Base-by-base conservation (phyloP, 352 stramenopile species). In the Thraustotheca clavata region DNA sequence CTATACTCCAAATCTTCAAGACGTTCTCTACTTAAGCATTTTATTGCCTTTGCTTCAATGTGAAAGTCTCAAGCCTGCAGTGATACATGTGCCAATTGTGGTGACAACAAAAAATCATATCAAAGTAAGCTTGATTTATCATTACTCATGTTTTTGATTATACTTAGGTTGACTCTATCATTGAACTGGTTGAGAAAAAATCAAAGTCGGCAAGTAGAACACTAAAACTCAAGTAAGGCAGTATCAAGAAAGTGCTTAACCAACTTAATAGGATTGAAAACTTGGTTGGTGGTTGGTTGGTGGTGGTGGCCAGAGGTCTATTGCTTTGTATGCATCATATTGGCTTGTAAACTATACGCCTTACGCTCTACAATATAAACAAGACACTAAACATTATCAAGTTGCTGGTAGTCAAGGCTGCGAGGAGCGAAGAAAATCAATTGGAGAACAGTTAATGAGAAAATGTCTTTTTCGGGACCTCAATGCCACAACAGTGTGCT, bases 281-380 rank as follows among this genome's bases (percentile, higher is more conserved):
- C 38, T 7, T 34, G n/a, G 57, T 65, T 29, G 57, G 57, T 9
- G 29, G 7, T 7, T 34, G n/a, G 57, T 65, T 29, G 57, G 57
- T 9, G 29, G 7, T 11, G 57, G 57, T 9, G 57, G 57, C 2
- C 57, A 65, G 38, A 40, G 57, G 12, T 29, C 18, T n/a, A 49
- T 65, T 14, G 39, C 46, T 2, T 35, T 65, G 14, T 65, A 55
- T 26, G 35, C 57, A 14, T 22, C 57, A 12, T 65, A 54, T 27
- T 65, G 57, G 57, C 57, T 65, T 8, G 27, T 65, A 29, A 65
- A 65, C 29, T 65, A 32, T 14, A 65, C 57, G 22, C 57, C 57
- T 29, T 65, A 40, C 31, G 38, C 0, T 24, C 26, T 65, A 5
- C 38, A 54, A 22, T 65, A 65, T 34, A 65, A 65, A 26, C 57